Percentiles rank a stretch among this genome's conserved stretches.
These are phyloP conservation scores for Candida smagusa DNA, from an alignment of 1,139 yeast species.

Conservation along the genomic window DNA sequence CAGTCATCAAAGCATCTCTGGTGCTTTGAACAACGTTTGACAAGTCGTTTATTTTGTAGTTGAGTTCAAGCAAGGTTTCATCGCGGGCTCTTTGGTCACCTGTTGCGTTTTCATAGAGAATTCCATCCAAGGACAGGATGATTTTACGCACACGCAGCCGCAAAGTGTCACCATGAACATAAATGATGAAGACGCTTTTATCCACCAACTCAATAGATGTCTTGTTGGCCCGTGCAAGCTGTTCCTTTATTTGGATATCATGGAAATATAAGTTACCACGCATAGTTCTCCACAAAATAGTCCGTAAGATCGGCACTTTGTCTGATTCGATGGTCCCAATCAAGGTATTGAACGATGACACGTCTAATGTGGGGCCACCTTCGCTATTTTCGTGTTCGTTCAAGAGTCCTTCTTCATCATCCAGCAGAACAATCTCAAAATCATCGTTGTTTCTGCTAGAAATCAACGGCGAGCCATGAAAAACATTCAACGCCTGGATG, in stretches of 20 bases:
- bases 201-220: slow-evolving; percentile 46
- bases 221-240: slow-evolving; percentile 33
- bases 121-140: slow-evolving; percentile 82
- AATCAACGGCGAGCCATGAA: slow-evolving; percentile 11
- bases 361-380: slow-evolving; percentile 31
- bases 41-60: slow-evolving; percentile 46
- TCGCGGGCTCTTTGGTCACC: slow-evolving; percentile 51
- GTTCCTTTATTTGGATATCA: slow-evolving; percentile 42
- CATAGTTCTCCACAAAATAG: slow-evolving; percentile 53
- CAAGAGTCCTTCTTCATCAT: slow-evolving; percentile 34
- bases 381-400: slow-evolving; percentile 8
- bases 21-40: slow-evolving; percentile 66
- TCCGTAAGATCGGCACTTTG: slow-evolving; percentile 44
- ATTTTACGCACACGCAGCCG: slow-evolving; percentile 67
- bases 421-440: slow-evolving; percentile 11
- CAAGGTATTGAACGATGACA: slow-evolving; percentile 45
- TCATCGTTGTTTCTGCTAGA: slow-evolving; percentile 4
- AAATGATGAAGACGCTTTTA: slow-evolving; percentile 77
- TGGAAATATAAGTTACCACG: slow-evolving; percentile 54
- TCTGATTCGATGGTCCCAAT: slow-evolving; percentile 49
- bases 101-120: slow-evolving; percentile 60
- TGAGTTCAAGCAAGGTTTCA: slow-evolving; percentile 58
- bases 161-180: slow-evolving; percentile 81
- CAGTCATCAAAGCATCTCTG: slow-evolving; percentile 64
- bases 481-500: slow-evolving; percentile 15